Evolutionary conservation across 768 basidiomycete genomes (phyloP).

Genomic region (Russula compacta): DNA sequence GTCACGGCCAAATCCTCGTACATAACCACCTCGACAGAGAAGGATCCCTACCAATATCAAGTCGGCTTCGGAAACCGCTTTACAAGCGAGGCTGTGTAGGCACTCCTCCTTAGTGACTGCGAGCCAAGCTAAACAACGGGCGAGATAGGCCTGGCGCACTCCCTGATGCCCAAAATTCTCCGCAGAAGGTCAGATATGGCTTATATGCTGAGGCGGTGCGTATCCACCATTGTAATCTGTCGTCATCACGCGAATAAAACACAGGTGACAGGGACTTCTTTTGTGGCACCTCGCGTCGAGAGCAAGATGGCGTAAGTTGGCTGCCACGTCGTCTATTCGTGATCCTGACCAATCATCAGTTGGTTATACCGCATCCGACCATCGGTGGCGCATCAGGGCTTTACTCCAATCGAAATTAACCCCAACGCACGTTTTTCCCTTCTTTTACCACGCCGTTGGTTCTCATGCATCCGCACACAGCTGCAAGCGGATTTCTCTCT

Average conservation of each 20-base stretch:
- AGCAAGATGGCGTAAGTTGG: conserved; percentile 40
- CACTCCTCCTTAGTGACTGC: not conserved
- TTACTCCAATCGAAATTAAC: conserved; percentile 45
- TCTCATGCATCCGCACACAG: conserved; percentile 25
- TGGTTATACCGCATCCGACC: conserved; percentile 63
- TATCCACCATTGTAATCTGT: not conserved
- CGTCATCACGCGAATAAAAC: not conserved
- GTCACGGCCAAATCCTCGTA: conserved; percentile 36
- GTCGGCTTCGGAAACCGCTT: conserved; percentile 52
- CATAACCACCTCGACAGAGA: conserved; percentile 29
- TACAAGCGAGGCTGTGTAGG: conserved; percentile 47
- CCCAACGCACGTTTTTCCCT: conserved; percentile 39
- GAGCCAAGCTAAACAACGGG: not conserved
- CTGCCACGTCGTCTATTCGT: not conserved
- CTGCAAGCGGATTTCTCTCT: conserved; percentile 56
- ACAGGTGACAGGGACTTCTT: conserved; percentile 53
- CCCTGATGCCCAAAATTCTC: conserved; percentile 50
- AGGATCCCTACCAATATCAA: conserved; percentile 50
- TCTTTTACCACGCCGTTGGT: not conserved
- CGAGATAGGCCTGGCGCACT: conserved; percentile 42
- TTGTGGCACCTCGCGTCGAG: conserved; percentile 47
- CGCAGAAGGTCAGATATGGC: conserved; percentile 55
- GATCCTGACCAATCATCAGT: conserved; percentile 24
- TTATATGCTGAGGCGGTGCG: conserved; percentile 51
- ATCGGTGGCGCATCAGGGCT: conserved; percentile 58